Evolutionary conservation across 2,329 filamentous ascomycete genomes (phyloP).

Genomic region (Harringtonia aguacate): DNA sequence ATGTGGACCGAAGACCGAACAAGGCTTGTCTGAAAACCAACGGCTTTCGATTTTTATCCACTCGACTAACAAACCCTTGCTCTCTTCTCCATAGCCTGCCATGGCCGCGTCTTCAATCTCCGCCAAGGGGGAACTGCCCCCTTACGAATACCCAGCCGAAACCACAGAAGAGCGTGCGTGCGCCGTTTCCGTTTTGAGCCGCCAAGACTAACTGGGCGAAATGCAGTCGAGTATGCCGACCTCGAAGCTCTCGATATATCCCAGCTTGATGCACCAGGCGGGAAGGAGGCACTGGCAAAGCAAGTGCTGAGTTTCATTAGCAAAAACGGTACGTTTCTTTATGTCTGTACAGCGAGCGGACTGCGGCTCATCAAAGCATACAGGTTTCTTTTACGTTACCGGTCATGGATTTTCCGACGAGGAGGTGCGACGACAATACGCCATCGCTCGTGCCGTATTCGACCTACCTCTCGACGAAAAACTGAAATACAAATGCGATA

Average conservation of each 20-base stretch:
- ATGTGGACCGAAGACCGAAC: too few relatives aligned
- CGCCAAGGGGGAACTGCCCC: background rate
- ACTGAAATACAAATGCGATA: conserved; percentile 31
- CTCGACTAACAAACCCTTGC: background rate
- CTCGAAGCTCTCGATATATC: background rate
- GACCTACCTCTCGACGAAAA: conserved; percentile 40
- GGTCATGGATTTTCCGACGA: conserved; percentile 45
- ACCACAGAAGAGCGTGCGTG: background rate
- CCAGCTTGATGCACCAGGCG: background rate
- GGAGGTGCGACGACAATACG: conserved; percentile 42
- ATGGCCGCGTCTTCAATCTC: background rate
- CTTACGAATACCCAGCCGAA: background rate
- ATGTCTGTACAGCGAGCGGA: background rate
- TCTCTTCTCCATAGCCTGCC: background rate
- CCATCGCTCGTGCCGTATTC: conserved; percentile 37
- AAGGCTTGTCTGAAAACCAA: too few relatives aligned
- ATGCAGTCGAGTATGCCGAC: background rate
- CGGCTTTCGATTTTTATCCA: background rate
- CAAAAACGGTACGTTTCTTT: background rate
- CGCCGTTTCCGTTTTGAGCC: background rate
- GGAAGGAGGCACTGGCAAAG: background rate
- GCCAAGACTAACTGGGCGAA: background rate
- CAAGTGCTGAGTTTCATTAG: background rate
- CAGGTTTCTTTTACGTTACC: conserved; percentile 43
- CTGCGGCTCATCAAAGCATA: conserved; percentile 11